Evolutionary conservation across 75 land plant species (phyloP).

Genomic region (Pinus tabuliformis): DNA sequence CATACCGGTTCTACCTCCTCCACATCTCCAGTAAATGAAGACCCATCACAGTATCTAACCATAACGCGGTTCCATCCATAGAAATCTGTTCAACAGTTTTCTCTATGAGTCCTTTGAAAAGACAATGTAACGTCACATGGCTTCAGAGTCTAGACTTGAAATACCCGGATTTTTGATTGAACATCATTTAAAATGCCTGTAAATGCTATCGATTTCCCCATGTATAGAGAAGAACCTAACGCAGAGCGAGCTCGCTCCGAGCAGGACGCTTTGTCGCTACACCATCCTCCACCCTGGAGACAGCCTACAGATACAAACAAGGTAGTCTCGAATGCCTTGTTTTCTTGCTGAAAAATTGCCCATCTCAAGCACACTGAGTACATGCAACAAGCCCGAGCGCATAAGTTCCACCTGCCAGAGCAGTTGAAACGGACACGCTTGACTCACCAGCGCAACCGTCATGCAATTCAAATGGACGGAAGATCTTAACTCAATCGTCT

Average conservation of each 20-base stretch:
- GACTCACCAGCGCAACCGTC: too few species aligned
- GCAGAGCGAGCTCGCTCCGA: slow-evolving; percentile 44
- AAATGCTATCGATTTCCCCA: slow-evolving; percentile 47
- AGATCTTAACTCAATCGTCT: too few species aligned
- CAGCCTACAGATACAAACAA: too few species aligned
- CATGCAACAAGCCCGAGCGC: too few species aligned
- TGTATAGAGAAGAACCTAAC: slow-evolving; percentile 68
- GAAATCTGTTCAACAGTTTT: slow-evolving; percentile 44
- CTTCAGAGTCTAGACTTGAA: background rate
- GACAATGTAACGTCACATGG: too few species aligned
- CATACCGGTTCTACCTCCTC: slow-evolving; percentile 41
- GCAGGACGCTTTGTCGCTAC: slow-evolving; percentile 57
- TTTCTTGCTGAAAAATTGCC: too few species aligned
- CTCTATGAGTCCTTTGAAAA: background rate
- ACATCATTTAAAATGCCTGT: slow-evolving; percentile 75
- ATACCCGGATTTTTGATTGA: slow-evolving; percentile 61
- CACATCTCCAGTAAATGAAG: slow-evolving; percentile 75
- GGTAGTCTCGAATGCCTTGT: too few species aligned
- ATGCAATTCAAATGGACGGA: too few species aligned
- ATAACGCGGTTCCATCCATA: slow-evolving; percentile 88
- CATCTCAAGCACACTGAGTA: too few species aligned
- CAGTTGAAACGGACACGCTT: too few species aligned
- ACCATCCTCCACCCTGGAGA: slow-evolving; percentile 99
- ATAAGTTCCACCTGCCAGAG: too few species aligned
- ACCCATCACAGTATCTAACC: slow-evolving; percentile 85